These are phyloP conservation scores for Gnetum montanum DNA, from an alignment of 75 land plant genomes.

Conservation along the genomic window DNA sequence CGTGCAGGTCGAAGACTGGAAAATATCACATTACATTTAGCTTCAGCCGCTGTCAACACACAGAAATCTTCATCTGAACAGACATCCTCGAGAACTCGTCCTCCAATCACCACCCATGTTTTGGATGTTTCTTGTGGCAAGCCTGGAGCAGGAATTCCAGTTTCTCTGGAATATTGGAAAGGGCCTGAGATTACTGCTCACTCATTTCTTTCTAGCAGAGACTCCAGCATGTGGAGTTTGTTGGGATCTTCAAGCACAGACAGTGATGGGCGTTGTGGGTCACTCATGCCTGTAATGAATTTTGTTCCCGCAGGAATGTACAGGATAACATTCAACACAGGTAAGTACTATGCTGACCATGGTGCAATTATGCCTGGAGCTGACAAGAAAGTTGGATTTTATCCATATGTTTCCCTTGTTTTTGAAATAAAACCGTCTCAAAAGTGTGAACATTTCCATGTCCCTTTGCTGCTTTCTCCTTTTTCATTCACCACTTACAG, in stretches of 20 bases:
- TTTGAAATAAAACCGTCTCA: constrained; percentile 79
- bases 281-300: constrained; percentile 55
- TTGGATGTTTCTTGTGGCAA: constrained; percentile 78
- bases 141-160: constrained; percentile 71
- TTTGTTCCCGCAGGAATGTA: constrained; percentile 48
- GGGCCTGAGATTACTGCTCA: constrained; percentile 8
- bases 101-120: constrained; percentile 92
- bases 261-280: constrained; percentile 75
- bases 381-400: constrained; percentile 39
- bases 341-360: constrained; percentile 28
- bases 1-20: constrained; percentile 48
- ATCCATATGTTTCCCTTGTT: constrained; percentile 71
- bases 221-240: constrained; percentile 28
- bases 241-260: constrained; percentile 67
- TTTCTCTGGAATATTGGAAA: constrained; percentile 59
- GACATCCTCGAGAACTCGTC: constrained; percentile 37
- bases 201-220: constrained; percentile 14
- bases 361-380: constrained; percentile 4
- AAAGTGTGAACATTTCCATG: constrained; percentile 76
- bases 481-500: constrained; percentile 82
- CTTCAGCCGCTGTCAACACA: constrained; percentile 12
- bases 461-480: constrained; percentile 84
- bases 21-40: constrained; percentile 46
- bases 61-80: constrained; percentile 5
- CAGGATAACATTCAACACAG: constrained; percentile 73